Base-by-base conservation (phyloP, 2,329 filamentous ascomycete genomes). In the Graphilbum sp. region DNA sequence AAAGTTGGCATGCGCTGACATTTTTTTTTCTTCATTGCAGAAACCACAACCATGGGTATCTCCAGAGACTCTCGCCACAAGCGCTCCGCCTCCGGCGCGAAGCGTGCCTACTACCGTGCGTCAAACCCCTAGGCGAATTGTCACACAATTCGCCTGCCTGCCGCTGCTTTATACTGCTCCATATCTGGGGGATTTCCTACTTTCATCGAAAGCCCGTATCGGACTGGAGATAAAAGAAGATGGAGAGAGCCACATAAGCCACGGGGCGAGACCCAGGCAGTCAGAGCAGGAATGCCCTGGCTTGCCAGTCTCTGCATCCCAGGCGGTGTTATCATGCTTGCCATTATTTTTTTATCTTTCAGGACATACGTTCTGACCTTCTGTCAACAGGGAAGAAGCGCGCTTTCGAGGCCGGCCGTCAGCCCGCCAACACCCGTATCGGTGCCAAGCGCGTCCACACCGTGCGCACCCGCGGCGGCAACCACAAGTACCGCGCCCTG, bases 11-110 rank as follows among this genome's bases (percentile, higher is more conserved):
- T 7, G 7, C 23, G 12, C 27, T 29, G 27, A 29, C 37, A 19
- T 38, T 23, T 31, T 23, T 38, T 23, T 31, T 20, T 37, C 20
- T 29, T 23, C 24, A 40, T 50, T 55, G 50, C 63, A 79, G 72
- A 72, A 70, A 72, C 69, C 69, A 78, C 77, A 81, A 83, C 79
- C 72, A 88, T 88, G 82, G 83, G 90, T 98, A 96, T 98, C 74
- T 95, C 88, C 70, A 84, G 90, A 74, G 88, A 96, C 73, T 94
- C 86, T 66, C 86, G 90, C 74, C 90, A 98, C 80, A 98, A 98
- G 83, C 87, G 90, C 72, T 87, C 86, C 69, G 87, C 88, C 67
- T 83, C 92, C 66, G 92, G 90, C 76, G 90, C 92, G 61, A 98
- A 98, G 82, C 79, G 82, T 65, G 74, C 82, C 69, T 81, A 79